A percentile compares a stretch with the other conserved stretches of the same genome.
phyloP scores from a whole-genome alignment of 352 stramenopile species.

The Phytophthora sp. region DNA sequence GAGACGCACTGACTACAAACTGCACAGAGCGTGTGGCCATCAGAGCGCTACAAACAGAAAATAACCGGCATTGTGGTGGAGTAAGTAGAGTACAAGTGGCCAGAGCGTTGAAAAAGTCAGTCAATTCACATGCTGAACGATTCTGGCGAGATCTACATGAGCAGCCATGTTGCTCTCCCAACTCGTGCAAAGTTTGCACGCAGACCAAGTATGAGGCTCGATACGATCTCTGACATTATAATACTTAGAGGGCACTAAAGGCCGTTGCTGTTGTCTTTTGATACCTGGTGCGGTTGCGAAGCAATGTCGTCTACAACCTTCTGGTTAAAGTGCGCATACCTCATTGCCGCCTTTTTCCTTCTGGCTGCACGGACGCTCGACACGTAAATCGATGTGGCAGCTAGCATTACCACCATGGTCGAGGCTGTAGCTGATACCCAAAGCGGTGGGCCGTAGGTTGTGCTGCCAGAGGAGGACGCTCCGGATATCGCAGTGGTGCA shows the following conservation, averaged over 20 bases:
- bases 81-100: neutral
- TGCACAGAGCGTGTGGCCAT: neutral
- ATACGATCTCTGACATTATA: too few relatives aligned
- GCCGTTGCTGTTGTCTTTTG: slow-evolving; percentile 6
- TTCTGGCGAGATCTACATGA: too few relatives aligned
- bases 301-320: slow-evolving; percentile 7
- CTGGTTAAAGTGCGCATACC: slow-evolving; percentile 2
- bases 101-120: too few relatives aligned
- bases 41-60: neutral
- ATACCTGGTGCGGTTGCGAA: slow-evolving; percentile 1
- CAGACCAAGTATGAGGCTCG: too few relatives aligned
- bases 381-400: slow-evolving; percentile 13
- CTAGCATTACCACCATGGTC: neutral
- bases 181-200: too few relatives aligned
- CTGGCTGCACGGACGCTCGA: slow-evolving; percentile 9
- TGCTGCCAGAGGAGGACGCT: slow-evolving; percentile 3
- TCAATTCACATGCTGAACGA: too few relatives aligned
- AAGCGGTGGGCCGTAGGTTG: slow-evolving; percentile 17
- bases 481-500: slow-evolving; percentile 21
- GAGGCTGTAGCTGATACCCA: slow-evolving; percentile 15
- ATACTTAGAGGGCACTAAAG: neutral
- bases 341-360: slow-evolving; percentile 15
- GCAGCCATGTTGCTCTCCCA: too few relatives aligned
- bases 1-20: slow-evolving; percentile 12
- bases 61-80: slow-evolving; percentile 6